Evolutionary conservation across 768 basidiomycete genomes (phyloP), one percentile per base, ranked within the genome.

Genomic region (Coprinellus micaceus): DNA sequence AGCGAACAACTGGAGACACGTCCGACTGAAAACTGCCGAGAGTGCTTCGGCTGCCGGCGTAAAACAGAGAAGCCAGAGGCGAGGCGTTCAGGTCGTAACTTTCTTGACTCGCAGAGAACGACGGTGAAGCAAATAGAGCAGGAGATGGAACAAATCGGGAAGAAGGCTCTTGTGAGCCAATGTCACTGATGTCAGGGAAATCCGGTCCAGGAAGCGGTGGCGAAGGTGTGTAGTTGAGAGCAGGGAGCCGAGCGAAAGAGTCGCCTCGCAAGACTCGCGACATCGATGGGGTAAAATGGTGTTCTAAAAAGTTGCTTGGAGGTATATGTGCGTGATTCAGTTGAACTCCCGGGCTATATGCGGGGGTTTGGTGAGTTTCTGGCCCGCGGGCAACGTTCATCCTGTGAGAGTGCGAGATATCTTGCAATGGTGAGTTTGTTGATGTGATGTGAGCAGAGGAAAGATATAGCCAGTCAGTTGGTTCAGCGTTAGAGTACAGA

Each of bases 1-100:
- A 64, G 33, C 69, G 67, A 48, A 69, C 58, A 44, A 71, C 63
- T 25, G 72, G 71, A 36, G 71, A 73, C 15, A 69, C 41, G 52
- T 70, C 69, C 25, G 62, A 64, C 6, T 65, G 59, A 39, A 62
- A 57, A n/a, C 45, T 21, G 9, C 44, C 43, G 4, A 56, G 56
- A 47, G 52, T 57, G n/a, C 29, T 40, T n/a, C 50, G 21, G 22
- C 50, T 33, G 10, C 33, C 33, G 7, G 33, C 7, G 7, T 24
- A 3, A 15, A 52, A 57, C 40, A 58, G 50, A 28, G 55, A 43
- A 40, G 61, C 54, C 30, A 59, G 59, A 9, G 58, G 19, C 46
- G 63, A 58, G 13, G 59, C 60, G 19, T 51, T 29, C n/a, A 56
- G 36, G 10, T 43, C 19, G 24, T 26, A 44, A 49, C 39, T 52